phyloP scores from a whole-genome alignment of 2,329 filamentous ascomycete genomes.

The Fusarium irregulare region DNA sequence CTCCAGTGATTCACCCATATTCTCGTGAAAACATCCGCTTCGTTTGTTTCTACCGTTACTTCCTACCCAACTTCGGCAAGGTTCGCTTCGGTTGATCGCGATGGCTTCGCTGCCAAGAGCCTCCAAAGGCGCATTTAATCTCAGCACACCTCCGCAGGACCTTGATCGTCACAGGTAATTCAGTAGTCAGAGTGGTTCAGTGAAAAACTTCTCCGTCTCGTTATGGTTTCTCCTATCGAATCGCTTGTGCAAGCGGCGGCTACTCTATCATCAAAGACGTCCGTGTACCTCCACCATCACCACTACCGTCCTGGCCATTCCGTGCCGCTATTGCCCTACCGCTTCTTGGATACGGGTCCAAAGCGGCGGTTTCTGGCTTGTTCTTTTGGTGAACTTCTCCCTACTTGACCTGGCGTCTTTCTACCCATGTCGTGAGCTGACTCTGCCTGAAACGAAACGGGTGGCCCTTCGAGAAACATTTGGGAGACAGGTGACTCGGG shows the following conservation, averaged over 20 bases:
- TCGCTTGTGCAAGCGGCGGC: conserved; percentile 9
- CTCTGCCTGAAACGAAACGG: conserved; percentile 42
- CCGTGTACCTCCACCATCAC: conserved; percentile 28
- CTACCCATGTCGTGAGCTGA: conserved; percentile 27
- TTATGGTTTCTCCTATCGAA: conserved; percentile 13
- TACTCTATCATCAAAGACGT: conserved; percentile 1
- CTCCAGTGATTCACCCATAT: conserved; percentile 11
- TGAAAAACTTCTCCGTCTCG: conserved; percentile 20
- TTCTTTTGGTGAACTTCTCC: conserved; percentile 6
- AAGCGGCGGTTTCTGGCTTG: conserved; percentile 1
- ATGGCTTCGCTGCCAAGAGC: conserved; percentile 20
- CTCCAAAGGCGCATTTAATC: conserved; percentile 18
- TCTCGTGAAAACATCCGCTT: conserved; percentile 18
- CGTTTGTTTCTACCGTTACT: conserved; percentile 34
- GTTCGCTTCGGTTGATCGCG: conserved; percentile 4
- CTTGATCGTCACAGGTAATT: conserved; percentile 14
- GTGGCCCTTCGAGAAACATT: conserved; percentile 29
- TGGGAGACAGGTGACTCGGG: conserved; percentile 16
- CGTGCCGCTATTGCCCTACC: conserved; percentile 24
- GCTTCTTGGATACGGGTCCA: conserved; percentile 19
- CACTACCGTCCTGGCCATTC: conserved; percentile 23
- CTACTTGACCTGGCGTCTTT: conserved; percentile 21
- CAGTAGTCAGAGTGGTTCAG: background rate
- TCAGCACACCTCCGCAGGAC: conserved; percentile 10
- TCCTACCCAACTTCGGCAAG: conserved; percentile 21